A percentile compares a stretch with the other conserved stretches of the same genome.
Conservation (phyloP, 1,284 basidiomycete genomes). For the Ustilago curta region DNA sequence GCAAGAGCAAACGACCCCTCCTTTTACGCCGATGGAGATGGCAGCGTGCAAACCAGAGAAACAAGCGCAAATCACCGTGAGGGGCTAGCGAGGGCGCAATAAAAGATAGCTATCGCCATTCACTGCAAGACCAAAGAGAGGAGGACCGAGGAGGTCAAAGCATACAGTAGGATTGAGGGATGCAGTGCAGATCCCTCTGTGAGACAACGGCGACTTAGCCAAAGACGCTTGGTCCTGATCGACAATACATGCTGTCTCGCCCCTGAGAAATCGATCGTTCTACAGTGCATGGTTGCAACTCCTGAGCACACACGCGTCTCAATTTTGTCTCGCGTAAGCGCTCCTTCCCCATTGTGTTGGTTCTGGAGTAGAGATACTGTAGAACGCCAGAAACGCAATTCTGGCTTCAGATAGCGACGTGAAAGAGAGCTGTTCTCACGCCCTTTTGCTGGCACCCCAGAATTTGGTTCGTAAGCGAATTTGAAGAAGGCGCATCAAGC, state of each 20-base stretch:
- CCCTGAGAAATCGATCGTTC: too few relatives aligned
- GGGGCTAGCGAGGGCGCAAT: neutral
- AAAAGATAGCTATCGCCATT: too few relatives aligned
- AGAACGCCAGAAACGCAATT: neutral
- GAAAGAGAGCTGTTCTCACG: constrained; percentile 2
- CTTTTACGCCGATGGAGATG: neutral
- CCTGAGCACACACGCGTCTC: neutral
- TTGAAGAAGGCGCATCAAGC: constrained; percentile 3
- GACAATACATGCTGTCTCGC: too few relatives aligned
- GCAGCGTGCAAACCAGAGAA: neutral
- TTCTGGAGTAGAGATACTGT: neutral
- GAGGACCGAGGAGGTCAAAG: neutral
- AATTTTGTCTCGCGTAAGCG: neutral
- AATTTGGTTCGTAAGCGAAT: neutral
- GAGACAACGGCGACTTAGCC: constrained; percentile 3
- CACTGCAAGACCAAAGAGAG: neutral
- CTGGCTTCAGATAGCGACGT: too few relatives aligned
- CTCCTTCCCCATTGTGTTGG: neutral
- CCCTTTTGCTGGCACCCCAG: constrained; percentile 7
- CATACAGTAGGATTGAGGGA: neutral
- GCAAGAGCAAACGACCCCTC: too few relatives aligned
- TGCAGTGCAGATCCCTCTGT: constrained; percentile 7
- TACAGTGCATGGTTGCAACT: neutral
- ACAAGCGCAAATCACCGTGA: neutral
- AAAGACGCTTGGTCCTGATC: neutral